Base-by-base conservation (phyloP, 2,329 filamentous ascomycete genomes). In the Dactylellina parvicollis region DNA sequence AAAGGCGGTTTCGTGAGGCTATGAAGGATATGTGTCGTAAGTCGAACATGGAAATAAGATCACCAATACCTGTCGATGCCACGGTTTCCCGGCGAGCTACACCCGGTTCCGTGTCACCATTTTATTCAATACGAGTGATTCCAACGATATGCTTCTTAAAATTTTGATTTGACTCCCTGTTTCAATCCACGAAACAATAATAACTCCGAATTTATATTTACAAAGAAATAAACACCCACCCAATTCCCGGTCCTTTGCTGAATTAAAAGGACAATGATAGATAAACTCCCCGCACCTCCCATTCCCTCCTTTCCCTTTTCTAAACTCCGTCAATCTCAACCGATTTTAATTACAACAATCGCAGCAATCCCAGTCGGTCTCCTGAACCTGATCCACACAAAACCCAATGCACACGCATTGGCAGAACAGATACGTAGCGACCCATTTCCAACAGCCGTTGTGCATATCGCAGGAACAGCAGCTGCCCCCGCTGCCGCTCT, bases 361-460 rank as follows among this genome's bases (percentile, higher is more conserved):
- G n/a, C 30, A 16, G 8, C 62, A 67, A 52, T 66, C 61, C 50
- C 62, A 67, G 36, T 67, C 52, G 18, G 32, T 57, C 0, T 50
- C 62, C 32, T 28, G n/a, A 26, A 22, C 57, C 12, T 56, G 52
- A 22, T 67, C 62, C 30, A 67, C 26, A 10, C 62, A 67, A 34
- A 42, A 67, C 1, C 62, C 32, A 12, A 67, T 22, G 26, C 62
- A 67, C 0, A 36, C 44, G 8, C 62, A 67, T 20, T 67, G 62
- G 26, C 62, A 67, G n/a, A 67, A 67, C 14, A 67, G 4, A 34
- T 67, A 67, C 9, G 52, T 67, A 8, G 50, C 32, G 28, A 44
- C 44, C 52, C 50, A 67, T 24, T 67, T 67, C 62, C 62, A 67
- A 22, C 62, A 67, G 2, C 44, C 50, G 10, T 55, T 38, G 18